Percentiles rank a stretch among this genome's conserved stretches.
These are phyloP conservation scores for Platismatia glauca DNA, from an alignment of 495 filamentous ascomycete species.

Conservation along the genomic window DNA sequence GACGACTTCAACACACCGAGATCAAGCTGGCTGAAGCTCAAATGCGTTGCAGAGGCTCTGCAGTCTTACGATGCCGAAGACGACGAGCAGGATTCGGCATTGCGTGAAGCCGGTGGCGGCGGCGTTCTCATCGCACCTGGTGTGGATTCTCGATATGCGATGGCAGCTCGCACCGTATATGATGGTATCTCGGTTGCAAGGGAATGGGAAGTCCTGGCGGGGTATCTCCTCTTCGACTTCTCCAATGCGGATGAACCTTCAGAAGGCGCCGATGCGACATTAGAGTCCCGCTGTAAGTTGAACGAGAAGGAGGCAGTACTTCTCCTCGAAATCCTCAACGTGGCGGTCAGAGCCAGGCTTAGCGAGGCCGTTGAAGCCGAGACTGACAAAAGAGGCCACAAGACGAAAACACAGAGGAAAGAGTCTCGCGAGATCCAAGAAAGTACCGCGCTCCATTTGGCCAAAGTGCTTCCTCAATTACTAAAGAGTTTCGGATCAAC, in stretches of 20 bases:
- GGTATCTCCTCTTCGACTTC: conserved; percentile 88
- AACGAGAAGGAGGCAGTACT: conserved; percentile 71
- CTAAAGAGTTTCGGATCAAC: conserved; percentile 86
- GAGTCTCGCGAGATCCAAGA: conserved; percentile 60
- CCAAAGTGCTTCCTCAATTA: conserved; percentile 69
- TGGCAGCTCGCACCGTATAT: conserved; percentile 78
- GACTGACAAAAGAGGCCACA: conserved; percentile 50
- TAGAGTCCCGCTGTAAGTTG: conserved; percentile 62
- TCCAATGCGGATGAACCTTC: conserved; percentile 48
- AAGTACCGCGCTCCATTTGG: conserved; percentile 63
- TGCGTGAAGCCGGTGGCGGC: conserved; percentile 33
- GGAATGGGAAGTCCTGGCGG: conserved; percentile 81
- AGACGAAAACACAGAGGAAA: conserved; percentile 50
- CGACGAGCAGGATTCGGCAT: conserved; percentile 32
- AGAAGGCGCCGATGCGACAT: conserved; percentile 40
- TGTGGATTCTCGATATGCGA: conserved; percentile 69
- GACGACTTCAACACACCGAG: conserved; percentile 69
- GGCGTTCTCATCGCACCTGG: conserved; percentile 46
- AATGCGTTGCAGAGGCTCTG: conserved; percentile 79
- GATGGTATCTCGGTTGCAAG: conserved; percentile 68
- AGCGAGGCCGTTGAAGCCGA: conserved; percentile 49
- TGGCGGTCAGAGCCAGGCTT: conserved; percentile 61
- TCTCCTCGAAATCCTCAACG: conserved; percentile 76
- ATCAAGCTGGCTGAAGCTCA: conserved; percentile 79
- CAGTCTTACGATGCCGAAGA: conserved; percentile 59